Evolutionary conservation across 768 basidiomycete species (phyloP).

Genomic region (Rhodotorula graminis): DNA sequence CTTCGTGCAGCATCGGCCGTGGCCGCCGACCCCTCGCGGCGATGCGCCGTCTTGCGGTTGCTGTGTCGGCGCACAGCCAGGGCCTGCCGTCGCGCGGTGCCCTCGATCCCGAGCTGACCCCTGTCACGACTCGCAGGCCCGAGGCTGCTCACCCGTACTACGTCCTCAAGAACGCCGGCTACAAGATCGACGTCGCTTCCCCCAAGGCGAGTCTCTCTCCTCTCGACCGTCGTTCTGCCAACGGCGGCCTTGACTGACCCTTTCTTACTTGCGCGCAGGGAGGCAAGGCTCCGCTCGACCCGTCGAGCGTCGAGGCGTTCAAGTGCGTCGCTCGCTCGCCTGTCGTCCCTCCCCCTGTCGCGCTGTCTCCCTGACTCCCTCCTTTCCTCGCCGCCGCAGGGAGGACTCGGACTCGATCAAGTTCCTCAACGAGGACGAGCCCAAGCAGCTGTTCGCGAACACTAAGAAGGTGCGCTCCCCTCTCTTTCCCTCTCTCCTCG

Average conservation of each 20-base stretch:
- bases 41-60: too few relatives aligned
- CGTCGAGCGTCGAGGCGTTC: constrained; percentile 54
- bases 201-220: constrained; percentile 44
- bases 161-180: constrained; percentile 49
- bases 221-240: not conserved
- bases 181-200: constrained; percentile 59
- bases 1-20: too few relatives aligned
- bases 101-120: not conserved
- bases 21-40: too few relatives aligned
- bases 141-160: constrained; percentile 66
- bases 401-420: constrained; percentile 52
- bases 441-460: constrained; percentile 55
- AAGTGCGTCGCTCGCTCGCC: constrained; percentile 1
- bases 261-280: constrained; percentile 45
- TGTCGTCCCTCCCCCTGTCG: too few relatives aligned
- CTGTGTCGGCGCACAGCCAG: not conserved
- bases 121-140: not conserved
- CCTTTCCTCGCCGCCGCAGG: constrained; percentile 45
- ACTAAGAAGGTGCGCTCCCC: constrained; percentile 51
- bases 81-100: not conserved
- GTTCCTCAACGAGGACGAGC: constrained; percentile 47
- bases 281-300: constrained; percentile 67
- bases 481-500: too few relatives aligned
- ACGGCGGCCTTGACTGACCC: too few relatives aligned
- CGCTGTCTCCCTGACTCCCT: not conserved